Base-by-base conservation (phyloP, 352 stramenopile genomes). In the Globisporangium cystogenes region DNA sequence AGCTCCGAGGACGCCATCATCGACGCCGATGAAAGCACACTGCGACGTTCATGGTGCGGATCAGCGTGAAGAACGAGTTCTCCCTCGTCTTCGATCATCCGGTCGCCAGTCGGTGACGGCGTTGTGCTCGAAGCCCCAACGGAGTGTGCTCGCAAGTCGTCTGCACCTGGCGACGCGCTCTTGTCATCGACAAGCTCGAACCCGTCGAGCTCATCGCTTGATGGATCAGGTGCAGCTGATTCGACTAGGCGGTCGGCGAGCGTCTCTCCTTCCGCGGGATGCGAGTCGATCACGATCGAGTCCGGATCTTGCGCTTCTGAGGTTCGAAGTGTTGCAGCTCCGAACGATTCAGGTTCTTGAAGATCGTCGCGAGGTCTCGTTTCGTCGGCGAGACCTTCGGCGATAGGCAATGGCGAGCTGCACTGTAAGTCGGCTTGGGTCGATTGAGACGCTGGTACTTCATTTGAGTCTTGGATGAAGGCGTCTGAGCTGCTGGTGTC, bases 151-250 rank as follows among this genome's bases (percentile, higher is more conserved):
- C 11, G 31, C 11, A 14, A 36, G 31, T 36, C 31, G 11, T 36
- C 31, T 14, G 31, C 31, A 15, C 12, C 31, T 36, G 31, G 7
- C 15, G 45, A 33, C 26, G 10, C 15, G 29, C 21, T 60, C 37
- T 49, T 26, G n/a, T 44, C 27, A 12, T 60, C 35, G 29, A 54
- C 27, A 26, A 48, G 26, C 23, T 60, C 53, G n/a, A 54, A 26
- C 0, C 35, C 46, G 21, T 54, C 45, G 23, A 14, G 2, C 11
- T 60, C 53, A 20, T 54, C 29, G 2, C 27, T 16, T 43, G 12
- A 20, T 10, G 29, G 29, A 10, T 33, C 10, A 33, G 29, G 5
- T 10, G 6, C 29, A 33, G 10, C 2, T n/a, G n/a, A n/a, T n/a
- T n/a, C n/a, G n/a, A n/a, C n/a, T n/a, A n/a, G n/a, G n/a, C n/a